Base-by-base conservation (phyloP, 768 basidiomycete species). In the Crepidotus variabilis region DNA sequence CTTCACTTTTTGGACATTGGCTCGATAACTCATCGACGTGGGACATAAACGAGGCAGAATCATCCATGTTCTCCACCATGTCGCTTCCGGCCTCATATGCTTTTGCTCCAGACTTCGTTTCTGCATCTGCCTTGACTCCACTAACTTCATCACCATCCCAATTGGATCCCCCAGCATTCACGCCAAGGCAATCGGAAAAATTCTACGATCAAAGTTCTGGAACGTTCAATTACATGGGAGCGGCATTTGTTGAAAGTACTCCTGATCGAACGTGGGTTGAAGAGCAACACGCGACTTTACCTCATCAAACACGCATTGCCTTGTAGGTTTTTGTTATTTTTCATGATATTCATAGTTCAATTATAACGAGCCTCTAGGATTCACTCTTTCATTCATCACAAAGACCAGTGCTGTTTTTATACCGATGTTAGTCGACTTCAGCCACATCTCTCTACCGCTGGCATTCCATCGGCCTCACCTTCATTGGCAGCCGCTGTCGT, bases 401-500 rank as follows among this genome's bases (percentile, higher is more conserved):
- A 78, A 52, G 78, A 82, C 60, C 83, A 85, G 63, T 85, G 82
- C 60, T 79, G 77, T 63, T 83, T 83, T 64, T 81, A 82, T 63
- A 71, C 78, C 39, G 74, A 80, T 63, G 69, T 78, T 50, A 73
- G 69, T 54, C 70, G 76, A 46, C 80, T 80, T 67, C 69, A 72
- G 36, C 66, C 67, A 50, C 71, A 70, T n/a, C 60, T 62, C 22
- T 63, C 65, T n/a, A 57, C 63, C 18, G 62, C 59, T 33, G 56
- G 57, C 8, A 59, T 58, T 50, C 61, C 64, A 58, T 51, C 60
- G 33, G 56, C 59, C 48, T 63, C 62, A 16, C 78, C 85, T 0
- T 80, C 84, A 2, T 76, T 87, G 33, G 71, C 81, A 61, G 82
- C 82, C 62, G 79, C 84, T n/a, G 79, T 86, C 28, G 84, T 78